A percentile compares a stretch with the other conserved stretches of the same genome.
Conservation (phyloP, 148 eudicot species). For the Chenopodium album region DNA sequence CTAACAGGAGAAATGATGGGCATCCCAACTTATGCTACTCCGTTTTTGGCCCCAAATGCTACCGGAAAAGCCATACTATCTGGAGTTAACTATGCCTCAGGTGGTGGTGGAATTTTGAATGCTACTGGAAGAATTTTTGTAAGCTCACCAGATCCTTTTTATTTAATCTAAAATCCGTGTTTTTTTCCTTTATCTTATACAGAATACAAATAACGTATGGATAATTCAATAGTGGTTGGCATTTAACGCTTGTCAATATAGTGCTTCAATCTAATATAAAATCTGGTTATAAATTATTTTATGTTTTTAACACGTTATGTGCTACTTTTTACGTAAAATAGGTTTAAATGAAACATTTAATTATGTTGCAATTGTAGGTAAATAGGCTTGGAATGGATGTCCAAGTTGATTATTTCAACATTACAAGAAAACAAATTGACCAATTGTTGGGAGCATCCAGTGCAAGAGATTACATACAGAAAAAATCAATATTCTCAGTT, state of each 20-base stretch:
- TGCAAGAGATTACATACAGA: conserved; percentile 59
- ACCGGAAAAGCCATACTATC: conserved; percentile 65
- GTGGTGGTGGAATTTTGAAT: conserved; percentile 92
- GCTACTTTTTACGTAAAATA: neutral
- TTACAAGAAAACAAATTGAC: conserved; percentile 75
- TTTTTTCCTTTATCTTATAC: no score
- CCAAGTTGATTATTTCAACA: conserved; percentile 85
- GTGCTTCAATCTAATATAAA: no score
- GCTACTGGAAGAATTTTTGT: conserved; percentile 92
- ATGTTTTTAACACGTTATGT: no score
- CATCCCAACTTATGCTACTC: conserved; percentile 59
- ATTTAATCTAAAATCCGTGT: no score
- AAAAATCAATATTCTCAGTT: conserved; percentile 75
- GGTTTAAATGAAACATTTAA: no score
- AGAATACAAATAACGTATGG: neutral
- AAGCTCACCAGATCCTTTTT: conserved; percentile 22
- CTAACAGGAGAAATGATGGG: conserved; percentile 78
- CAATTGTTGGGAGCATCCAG: conserved; percentile 64
- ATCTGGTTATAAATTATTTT: no score
- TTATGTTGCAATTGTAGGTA: conserved; percentile 39
- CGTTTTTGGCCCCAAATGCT: conserved; percentile 80
- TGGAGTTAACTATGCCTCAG: conserved; percentile 95
- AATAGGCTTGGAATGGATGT: conserved; percentile 94
- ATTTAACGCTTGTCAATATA: neutral
- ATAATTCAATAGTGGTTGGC: neutral